Evolutionary conservation across 768 basidiomycete species (phyloP).

Genomic region (Xerocomellus intermedius): DNA sequence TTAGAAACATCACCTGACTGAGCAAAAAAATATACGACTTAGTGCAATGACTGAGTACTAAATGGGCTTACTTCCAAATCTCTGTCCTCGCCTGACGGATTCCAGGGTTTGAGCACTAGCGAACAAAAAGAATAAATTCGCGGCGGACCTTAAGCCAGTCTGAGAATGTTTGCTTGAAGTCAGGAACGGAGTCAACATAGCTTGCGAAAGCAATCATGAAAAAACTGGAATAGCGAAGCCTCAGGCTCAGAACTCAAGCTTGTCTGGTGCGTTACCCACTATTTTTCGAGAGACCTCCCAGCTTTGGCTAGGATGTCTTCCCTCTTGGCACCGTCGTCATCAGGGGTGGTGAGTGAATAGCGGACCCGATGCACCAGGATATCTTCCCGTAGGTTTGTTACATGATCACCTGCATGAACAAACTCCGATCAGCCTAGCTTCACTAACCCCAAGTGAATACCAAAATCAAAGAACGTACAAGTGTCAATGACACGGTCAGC

Average conservation of each 20-base stretch:
- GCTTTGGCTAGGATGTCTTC: constrained; percentile 63
- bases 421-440: constrained; percentile 6
- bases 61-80: constrained; percentile 78
- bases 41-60: background rate
- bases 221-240: constrained; percentile 55
- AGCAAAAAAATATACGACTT: background rate
- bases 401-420: constrained; percentile 70
- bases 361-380: constrained; percentile 79
- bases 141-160: constrained; percentile 76
- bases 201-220: constrained; percentile 93
- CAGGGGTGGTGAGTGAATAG: constrained; percentile 79
- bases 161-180: constrained; percentile 70
- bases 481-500: constrained; percentile 90
- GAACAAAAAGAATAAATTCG: background rate
- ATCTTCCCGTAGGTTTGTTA: constrained; percentile 88
- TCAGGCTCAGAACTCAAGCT: background rate
- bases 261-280: constrained; percentile 49
- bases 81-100: constrained; percentile 68
- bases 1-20: constrained; percentile 84
- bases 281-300: constrained; percentile 80
- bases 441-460: background rate
- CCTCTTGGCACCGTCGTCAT: constrained; percentile 52
- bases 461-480: constrained; percentile 33
- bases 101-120: background rate
- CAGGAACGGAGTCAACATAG: constrained; percentile 70